A percentile compares a stretch with the other conserved stretches of the same genome.
phyloP scores from a whole-genome alignment of 306 rosid genomes.

The Ceratonia siliqua region DNA sequence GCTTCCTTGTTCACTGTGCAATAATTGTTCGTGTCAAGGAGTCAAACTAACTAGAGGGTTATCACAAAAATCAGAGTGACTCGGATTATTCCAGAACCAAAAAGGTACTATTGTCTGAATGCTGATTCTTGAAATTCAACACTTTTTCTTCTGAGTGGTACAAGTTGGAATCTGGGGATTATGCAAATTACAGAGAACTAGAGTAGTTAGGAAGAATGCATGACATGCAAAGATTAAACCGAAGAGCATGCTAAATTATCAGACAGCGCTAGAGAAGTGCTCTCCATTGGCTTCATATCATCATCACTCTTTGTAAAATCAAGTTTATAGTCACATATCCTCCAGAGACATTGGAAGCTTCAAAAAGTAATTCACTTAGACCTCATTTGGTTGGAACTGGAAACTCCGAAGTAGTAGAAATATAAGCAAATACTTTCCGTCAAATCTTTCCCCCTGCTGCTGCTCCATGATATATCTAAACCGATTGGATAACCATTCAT shows the following conservation, averaged over 20 bases:
- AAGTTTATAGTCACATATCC: neutral
- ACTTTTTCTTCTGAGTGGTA: neutral
- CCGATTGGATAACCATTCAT: neutral
- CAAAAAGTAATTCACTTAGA: too few relatives aligned
- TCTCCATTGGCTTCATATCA: conserved; percentile 3
- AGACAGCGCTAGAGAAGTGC: neutral
- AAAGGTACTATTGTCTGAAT: conserved; percentile 8
- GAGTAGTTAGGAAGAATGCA: neutral
- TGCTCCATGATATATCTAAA: neutral
- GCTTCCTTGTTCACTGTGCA: neutral
- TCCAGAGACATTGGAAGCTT: neutral
- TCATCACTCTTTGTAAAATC: neutral
- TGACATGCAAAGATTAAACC: conserved; percentile 9
- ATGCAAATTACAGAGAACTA: conserved; percentile 6
- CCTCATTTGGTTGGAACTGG: neutral
- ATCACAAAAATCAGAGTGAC: conserved; percentile 12
- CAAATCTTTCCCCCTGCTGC: neutral
- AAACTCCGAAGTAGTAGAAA: neutral
- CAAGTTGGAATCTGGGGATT: conserved; percentile 23
- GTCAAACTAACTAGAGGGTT: conserved; percentile 1
- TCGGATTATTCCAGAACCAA: conserved; percentile 22
- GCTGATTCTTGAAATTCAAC: neutral
- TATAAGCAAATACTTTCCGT: neutral
- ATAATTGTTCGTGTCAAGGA: conserved; percentile 16
- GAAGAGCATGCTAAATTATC: neutral